Evolutionary conservation across 257 asterid genomes (phyloP).

Genomic region (Jacaranda copaia): DNA sequence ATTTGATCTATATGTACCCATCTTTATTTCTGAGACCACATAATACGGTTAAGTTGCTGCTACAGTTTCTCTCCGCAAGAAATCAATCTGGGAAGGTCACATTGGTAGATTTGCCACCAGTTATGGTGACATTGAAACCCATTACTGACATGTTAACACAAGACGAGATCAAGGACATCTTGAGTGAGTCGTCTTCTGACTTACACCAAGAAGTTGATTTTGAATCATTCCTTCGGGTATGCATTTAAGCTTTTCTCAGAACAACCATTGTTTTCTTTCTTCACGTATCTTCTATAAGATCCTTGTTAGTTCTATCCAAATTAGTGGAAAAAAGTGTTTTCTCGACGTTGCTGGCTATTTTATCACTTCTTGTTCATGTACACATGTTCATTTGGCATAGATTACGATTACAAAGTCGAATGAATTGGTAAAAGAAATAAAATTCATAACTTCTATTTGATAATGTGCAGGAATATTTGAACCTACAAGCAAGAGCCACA

Average conservation of each 20-base stretch:
- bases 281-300: neutral
- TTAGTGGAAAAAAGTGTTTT: neutral
- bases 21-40: neutral
- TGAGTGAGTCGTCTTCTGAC: slow-evolving; percentile 60
- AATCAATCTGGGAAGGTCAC: slow-evolving; percentile 68
- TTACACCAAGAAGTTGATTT: slow-evolving; percentile 69
- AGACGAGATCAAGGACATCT: slow-evolving; percentile 64
- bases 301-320: neutral
- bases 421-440: neutral
- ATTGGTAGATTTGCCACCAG: slow-evolving; percentile 71
- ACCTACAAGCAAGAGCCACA: slow-evolving; percentile 60
- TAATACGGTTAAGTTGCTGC: slow-evolving; percentile 2
- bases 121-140: slow-evolving; percentile 67
- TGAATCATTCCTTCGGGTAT: slow-evolving; percentile 80
- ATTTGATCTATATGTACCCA: neutral
- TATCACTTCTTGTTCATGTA: neutral
- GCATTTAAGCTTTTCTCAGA: neutral
- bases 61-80: slow-evolving; percentile 64
- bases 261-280: neutral
- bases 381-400: neutral
- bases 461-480: slow-evolving; percentile 54
- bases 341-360: neutral
- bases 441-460: neutral
- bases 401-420: neutral
- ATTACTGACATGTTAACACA: slow-evolving; percentile 48